Conservation (phyloP, 2,329 filamentous ascomycete species). For the Pestalotiopsis fici region DNA sequence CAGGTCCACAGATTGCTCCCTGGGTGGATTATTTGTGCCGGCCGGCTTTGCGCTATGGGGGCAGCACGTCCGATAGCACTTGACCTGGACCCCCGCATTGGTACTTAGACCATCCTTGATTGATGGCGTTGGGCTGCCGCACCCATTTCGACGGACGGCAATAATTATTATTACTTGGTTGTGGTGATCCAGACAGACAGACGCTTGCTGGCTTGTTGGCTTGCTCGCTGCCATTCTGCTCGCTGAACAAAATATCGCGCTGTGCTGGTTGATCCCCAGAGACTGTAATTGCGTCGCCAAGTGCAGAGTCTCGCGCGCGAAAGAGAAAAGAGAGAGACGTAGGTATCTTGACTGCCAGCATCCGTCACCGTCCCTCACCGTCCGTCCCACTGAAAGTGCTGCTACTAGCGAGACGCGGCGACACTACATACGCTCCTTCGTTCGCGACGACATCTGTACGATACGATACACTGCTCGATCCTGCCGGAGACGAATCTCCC, state of each 20-base stretch:
- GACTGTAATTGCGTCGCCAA: background rate
- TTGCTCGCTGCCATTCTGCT: background rate
- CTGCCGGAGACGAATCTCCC: background rate
- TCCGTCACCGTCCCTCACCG: background rate
- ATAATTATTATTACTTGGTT: background rate
- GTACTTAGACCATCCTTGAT: background rate
- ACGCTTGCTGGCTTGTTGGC: background rate
- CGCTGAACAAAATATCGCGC: background rate
- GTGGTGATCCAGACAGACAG: background rate
- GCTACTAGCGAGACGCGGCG: background rate
- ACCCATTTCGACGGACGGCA: conserved; percentile 1
- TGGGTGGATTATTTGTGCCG: background rate
- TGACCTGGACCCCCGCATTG: background rate
- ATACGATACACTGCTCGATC: background rate
- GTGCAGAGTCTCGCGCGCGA: background rate
- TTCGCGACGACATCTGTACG: background rate
- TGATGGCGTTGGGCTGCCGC: conserved; percentile 1
- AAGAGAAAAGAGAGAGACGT: background rate
- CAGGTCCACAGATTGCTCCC: background rate
- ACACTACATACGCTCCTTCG: background rate
- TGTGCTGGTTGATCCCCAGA: background rate
- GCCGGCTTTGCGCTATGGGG: background rate
- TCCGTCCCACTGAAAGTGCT: background rate
- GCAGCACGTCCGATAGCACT: background rate
- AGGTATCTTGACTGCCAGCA: background rate